phyloP scores from a whole-genome alignment of 805 yeast genomes.

The Wickerhamiella cacticola region DNA sequence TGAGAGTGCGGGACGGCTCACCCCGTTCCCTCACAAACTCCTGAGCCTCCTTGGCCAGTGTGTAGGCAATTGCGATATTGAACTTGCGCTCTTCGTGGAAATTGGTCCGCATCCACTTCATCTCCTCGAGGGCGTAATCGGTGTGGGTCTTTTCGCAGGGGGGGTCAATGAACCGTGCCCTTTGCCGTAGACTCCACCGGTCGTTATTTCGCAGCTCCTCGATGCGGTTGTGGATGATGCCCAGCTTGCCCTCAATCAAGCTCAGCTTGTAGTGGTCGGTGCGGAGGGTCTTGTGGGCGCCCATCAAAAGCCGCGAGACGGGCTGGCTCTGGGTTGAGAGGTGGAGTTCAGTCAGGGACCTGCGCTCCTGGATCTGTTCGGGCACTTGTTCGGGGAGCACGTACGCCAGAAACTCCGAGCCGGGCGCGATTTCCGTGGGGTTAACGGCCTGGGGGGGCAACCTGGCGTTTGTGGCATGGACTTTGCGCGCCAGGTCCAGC shows the following conservation, averaged over 20 bases:
- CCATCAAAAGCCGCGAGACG: constrained; percentile 62
- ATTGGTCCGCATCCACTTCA: constrained; percentile 73
- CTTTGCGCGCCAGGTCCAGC: not conserved
- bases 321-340: constrained; percentile 85
- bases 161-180: constrained; percentile 60
- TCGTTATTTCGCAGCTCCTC: constrained; percentile 82
- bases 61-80: constrained; percentile 55
- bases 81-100: constrained; percentile 57
- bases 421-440: not conserved
- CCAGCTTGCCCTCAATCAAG: constrained; percentile 77
- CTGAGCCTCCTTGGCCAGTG: constrained; percentile 20
- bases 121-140: constrained; percentile 65
- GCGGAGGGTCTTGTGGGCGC: constrained; percentile 74
- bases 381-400: constrained; percentile 29
- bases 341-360: constrained; percentile 67
- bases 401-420: constrained; percentile 20
- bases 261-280: constrained; percentile 80
- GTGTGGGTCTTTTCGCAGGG: constrained; percentile 44
- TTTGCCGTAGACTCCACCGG: constrained; percentile 87
- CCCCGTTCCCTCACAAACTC: constrained; percentile 42
- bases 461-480: not conserved
- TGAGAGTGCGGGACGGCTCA: not conserved
- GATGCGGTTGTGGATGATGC: constrained; percentile 78
- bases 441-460: not conserved
- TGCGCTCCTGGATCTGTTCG: constrained; percentile 26